These are phyloP conservation scores for Filobasidium floriforme DNA, from an alignment of 768 basidiomycete species.

Conservation along the genomic window DNA sequence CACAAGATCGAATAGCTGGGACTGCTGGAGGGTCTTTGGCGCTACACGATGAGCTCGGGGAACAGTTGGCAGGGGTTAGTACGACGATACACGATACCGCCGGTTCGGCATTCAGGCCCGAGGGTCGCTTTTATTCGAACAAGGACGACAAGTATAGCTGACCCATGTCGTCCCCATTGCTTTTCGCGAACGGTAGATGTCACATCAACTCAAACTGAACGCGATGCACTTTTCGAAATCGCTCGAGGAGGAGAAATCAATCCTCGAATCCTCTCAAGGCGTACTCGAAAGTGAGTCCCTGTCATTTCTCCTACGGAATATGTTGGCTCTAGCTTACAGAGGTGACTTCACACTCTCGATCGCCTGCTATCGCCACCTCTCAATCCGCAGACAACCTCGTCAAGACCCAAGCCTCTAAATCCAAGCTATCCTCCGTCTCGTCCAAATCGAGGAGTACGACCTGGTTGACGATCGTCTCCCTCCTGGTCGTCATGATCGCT, in stretches of 20 bases:
- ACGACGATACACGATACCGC: too few species aligned
- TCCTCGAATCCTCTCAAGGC: constrained; percentile 60
- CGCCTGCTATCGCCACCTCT: constrained; percentile 28
- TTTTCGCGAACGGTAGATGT: too few species aligned
- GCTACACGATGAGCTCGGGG: constrained; percentile 42
- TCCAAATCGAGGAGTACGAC: constrained; percentile 65
- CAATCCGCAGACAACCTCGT: constrained; percentile 43
- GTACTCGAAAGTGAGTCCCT: constrained; percentile 59
- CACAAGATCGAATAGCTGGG: constrained; percentile 25
- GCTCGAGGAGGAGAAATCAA: constrained; percentile 64
- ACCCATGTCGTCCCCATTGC: too few species aligned
- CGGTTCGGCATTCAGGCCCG: too few species aligned
- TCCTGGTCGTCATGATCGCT: constrained; percentile 60
- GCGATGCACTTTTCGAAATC: constrained; percentile 67
- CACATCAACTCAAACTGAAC: constrained; percentile 74
- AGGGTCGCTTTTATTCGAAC: too few species aligned
- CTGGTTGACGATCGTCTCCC: constrained; percentile 59
- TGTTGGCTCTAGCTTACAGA: not conserved
- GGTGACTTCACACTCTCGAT: constrained; percentile 41
- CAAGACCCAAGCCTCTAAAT: constrained; percentile 39
- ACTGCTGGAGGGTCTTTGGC: constrained; percentile 23
- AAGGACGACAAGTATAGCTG: too few species aligned
- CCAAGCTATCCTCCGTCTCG: constrained; percentile 58
- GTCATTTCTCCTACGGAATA: not conserved
- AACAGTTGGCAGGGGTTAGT: constrained; percentile 41